phyloP scores from a whole-genome alignment of 2,329 filamentous ascomycete species.

The Phaeoacremonium minimum region DNA sequence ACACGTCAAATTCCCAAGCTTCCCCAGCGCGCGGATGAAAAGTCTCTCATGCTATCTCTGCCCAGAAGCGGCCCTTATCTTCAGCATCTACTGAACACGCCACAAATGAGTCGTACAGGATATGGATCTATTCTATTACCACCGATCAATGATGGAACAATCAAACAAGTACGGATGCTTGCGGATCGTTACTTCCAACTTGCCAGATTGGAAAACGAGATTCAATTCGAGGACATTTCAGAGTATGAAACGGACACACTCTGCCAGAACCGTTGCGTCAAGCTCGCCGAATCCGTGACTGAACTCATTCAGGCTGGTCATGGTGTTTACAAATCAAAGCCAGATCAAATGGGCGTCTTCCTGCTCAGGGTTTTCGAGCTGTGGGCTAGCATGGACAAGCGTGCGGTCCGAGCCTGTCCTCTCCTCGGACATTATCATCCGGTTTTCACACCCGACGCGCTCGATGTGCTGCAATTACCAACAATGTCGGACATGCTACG shows the following conservation, averaged over 20 bases:
- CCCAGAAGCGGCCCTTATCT: constrained; percentile 32
- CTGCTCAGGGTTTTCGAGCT: constrained; percentile 50
- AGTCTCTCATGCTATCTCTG: constrained; percentile 29
- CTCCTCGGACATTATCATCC: constrained; percentile 47
- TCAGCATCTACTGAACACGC: constrained; percentile 9
- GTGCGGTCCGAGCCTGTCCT: constrained; percentile 32
- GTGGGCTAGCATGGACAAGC: constrained; percentile 51
- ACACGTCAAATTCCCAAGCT: constrained; percentile 33
- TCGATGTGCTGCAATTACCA: constrained; percentile 50
- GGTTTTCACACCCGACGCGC: constrained; percentile 36
- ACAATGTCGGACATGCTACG: constrained; percentile 38
- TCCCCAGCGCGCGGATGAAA: constrained; percentile 22
- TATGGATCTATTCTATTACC: background rate
- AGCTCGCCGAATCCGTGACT: constrained; percentile 25
- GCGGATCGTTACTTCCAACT: constrained; percentile 2
- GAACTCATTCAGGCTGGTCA: constrained; percentile 25
- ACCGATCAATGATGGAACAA: constrained; percentile 1
- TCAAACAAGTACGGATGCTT: constrained; percentile 6
- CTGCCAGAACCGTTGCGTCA: constrained; percentile 8
- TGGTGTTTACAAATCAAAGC: constrained; percentile 33
- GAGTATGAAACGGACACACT: background rate
- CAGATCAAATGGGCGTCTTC: constrained; percentile 42
- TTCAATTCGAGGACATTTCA: background rate
- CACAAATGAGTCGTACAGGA: background rate
- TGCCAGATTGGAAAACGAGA: background rate